A percentile compares a stretch with the other conserved stretches of the same genome.
These are phyloP conservation scores for Cryphonectria carpinicola DNA, from an alignment of 2,329 filamentous ascomycete genomes.

Conservation along the genomic window DNA sequence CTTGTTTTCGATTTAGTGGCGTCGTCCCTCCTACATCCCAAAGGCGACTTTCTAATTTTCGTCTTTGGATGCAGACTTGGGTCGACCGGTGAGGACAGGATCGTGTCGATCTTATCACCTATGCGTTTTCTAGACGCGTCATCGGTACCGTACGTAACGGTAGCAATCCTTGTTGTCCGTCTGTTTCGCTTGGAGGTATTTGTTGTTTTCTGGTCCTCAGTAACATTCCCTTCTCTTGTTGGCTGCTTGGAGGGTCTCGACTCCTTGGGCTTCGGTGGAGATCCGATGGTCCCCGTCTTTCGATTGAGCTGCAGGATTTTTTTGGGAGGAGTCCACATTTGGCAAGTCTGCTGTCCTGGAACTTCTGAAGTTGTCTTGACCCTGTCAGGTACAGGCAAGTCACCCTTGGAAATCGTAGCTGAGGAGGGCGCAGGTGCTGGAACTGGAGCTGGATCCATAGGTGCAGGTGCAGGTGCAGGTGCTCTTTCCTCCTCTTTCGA, in stretches of 20 bases:
- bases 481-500: not conserved
- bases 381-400: constrained; percentile 3
- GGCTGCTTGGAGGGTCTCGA: constrained; percentile 24
- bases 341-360: not conserved
- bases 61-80: constrained; percentile 26
- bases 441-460: not conserved
- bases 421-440: not conserved
- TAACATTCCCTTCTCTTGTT: constrained; percentile 27
- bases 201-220: constrained; percentile 24
- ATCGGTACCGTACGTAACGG: constrained; percentile 63
- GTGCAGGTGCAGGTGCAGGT: not conserved
- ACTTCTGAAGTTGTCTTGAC: not conserved
- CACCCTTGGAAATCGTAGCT: not conserved
- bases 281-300: constrained; percentile 65
- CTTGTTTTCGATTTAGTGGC: constrained; percentile 35
- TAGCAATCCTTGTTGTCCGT: constrained; percentile 50
- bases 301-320: constrained; percentile 62
- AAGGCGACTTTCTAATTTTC: constrained; percentile 28
- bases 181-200: constrained; percentile 41
- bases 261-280: constrained; percentile 60
- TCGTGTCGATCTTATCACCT: constrained; percentile 65
- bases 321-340: constrained; percentile 36
- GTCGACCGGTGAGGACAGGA: constrained; percentile 49
- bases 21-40: constrained; percentile 34
- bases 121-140: constrained; percentile 49